These are phyloP conservation scores for Fonsecaea monophora DNA, from an alignment of 2,329 filamentous ascomycete genomes.

Conservation along the genomic window DNA sequence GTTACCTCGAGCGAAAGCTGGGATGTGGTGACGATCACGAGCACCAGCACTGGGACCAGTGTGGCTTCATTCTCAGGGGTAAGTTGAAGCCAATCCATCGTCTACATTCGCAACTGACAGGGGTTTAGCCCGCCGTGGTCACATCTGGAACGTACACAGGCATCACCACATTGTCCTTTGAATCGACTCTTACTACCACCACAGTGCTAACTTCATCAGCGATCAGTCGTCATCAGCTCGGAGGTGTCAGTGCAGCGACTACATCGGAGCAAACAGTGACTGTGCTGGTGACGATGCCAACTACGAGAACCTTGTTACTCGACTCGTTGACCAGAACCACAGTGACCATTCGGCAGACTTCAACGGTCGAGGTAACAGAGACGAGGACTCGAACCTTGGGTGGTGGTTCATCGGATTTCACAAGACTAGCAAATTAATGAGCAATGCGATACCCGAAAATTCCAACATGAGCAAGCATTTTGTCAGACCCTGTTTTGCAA, in stretches of 20 bases:
- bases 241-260: not conserved
- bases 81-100: not conserved
- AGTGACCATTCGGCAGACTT: conserved; percentile 20
- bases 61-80: conserved; percentile 29
- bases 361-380: conserved; percentile 21
- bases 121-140: conserved; percentile 21
- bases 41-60: conserved; percentile 18
- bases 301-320: conserved; percentile 21
- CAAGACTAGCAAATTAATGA: not conserved
- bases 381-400: conserved; percentile 21
- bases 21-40: conserved; percentile 24
- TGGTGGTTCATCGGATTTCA: not conserved
- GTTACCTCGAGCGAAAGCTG: conserved; percentile 33
- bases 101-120: not conserved
- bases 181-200: conserved; percentile 23
- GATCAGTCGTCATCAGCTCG: conserved; percentile 19
- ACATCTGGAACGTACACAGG: conserved; percentile 20
- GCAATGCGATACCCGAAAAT: not conserved
- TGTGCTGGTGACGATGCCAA: conserved; percentile 28
- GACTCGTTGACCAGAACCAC: conserved; percentile 18
- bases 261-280: conserved; percentile 23
- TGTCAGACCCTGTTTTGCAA: not conserved
- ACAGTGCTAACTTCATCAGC: conserved; percentile 17
- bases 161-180: conserved; percentile 27
- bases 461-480: not conserved